Evolutionary conservation across 768 basidiomycete genomes (phyloP), one percentile per base, ranked within the genome.

Genomic region (Coprinopsis marcescibilis): DNA sequence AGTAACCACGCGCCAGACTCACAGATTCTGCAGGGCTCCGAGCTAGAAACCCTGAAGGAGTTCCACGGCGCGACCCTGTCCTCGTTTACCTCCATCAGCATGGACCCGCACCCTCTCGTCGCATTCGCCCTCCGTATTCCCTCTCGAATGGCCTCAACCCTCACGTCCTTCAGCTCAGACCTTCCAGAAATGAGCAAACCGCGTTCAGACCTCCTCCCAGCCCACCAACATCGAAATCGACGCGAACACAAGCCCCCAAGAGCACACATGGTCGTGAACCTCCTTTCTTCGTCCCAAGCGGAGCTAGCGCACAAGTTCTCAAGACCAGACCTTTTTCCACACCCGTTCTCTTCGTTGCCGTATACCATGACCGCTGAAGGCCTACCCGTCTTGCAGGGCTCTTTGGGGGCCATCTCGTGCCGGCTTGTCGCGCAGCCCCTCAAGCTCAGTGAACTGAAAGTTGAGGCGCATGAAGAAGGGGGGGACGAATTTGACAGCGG

Each of bases 61-160:
- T 90, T 77, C 57, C 93, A 96, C 63, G 93, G 94, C 54, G 91
- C 92, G 17, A 97, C 94, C 1, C 73, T 98, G 25, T 94, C 94
- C 7, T 95, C 92, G 1, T 92, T 98, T 61, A 81, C 90, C 17
- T 92, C 91, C 23, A 81, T 97, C 58, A 81, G 94, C 2, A 80
- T 98, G 73, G 80, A 91, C 54, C 94, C 94, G 1, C 70, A 81
- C 54, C 91, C 93, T 0, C 77, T 96, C 47, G 77, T 98, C 57
- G 77, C 90, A 0, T 98, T 97, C 62, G 85, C 92, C 14, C 75
- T 98, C 15, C 85, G 91, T 26, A 73, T 91, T 14, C 94, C 94
- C 3, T 95, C 92, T 0, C 75, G 91, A 3, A 88, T 95, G 80
- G 91, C 92, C 0, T 65, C 71, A 2, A 67, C 78, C 1, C 72